Conservation (phyloP, 371 early-diverging fungal species). For the Lichtheimia hyalospora region DNA sequence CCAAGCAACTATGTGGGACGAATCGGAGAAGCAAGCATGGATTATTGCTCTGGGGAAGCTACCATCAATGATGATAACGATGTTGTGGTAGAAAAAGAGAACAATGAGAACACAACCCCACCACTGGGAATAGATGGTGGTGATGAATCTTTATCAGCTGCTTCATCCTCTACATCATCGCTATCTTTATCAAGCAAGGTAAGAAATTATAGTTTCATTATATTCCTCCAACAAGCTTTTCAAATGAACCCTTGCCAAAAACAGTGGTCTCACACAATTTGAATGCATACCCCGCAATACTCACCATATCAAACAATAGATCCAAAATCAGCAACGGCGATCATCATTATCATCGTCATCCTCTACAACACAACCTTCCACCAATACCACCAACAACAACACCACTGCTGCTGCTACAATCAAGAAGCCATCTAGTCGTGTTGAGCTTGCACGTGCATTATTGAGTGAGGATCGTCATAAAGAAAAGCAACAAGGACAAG, state of each 20-base stretch:
- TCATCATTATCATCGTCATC: background rate
- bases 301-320: conserved; percentile 3
- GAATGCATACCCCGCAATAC: too few relatives aligned
- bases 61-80: background rate
- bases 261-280: too few relatives aligned
- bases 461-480: conserved; percentile 24
- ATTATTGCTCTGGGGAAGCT: background rate
- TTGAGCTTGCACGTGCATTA: conserved; percentile 28
- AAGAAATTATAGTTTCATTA: too few relatives aligned
- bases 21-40: conserved; percentile 36
- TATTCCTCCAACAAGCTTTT: too few relatives aligned
- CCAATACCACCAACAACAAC: background rate
- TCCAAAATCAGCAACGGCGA: background rate
- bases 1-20: conserved; percentile 49
- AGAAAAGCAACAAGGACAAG: conserved; percentile 4
- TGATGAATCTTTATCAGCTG: too few relatives aligned
- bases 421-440: conserved; percentile 9
- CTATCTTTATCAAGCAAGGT: too few relatives aligned
- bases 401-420: conserved; percentile 4
- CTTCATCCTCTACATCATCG: too few relatives aligned
- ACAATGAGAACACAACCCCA: background rate
- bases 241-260: too few relatives aligned
- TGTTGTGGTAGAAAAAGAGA: background rate
- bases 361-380: background rate
- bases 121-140: too few relatives aligned